Evolutionary conservation across 2,329 filamentous ascomycete genomes (phyloP).

Genomic region (Pestalotiopsis sp.): DNA sequence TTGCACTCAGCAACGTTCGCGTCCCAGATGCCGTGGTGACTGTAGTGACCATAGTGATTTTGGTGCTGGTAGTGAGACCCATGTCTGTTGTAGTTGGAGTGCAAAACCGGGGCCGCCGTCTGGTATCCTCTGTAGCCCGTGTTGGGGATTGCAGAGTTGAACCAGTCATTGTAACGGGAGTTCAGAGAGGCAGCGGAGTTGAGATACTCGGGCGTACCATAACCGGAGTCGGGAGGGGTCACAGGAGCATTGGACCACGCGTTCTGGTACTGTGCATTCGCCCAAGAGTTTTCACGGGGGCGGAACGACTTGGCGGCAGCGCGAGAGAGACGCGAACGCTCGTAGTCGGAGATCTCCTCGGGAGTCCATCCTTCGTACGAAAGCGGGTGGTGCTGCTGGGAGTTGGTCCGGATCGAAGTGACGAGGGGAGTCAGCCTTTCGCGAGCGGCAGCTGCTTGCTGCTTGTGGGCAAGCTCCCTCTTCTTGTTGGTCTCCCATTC

Average conservation of each 20-base stretch:
- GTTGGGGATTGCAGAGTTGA: conserved; percentile 39
- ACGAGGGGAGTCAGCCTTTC: conserved; percentile 53
- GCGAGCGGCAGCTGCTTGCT: conserved; percentile 44
- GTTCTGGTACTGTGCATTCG: conserved; percentile 38
- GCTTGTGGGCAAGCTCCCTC: conserved; percentile 28
- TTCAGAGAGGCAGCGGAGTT: conserved; percentile 58
- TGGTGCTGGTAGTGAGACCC: conserved; percentile 41
- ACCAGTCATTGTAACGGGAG: conserved; percentile 61
- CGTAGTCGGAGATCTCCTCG: conserved; percentile 59
- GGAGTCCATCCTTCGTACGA: conserved; percentile 50
- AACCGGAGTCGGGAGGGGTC: conserved; percentile 64
- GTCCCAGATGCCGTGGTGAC: conserved; percentile 52
- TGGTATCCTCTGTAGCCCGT: conserved; percentile 44
- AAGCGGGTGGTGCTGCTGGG: conserved; percentile 38
- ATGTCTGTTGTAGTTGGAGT: conserved; percentile 37
- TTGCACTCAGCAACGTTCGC: conserved; percentile 51
- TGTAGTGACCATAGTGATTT: conserved; percentile 48
- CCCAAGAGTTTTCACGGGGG: conserved; percentile 47
- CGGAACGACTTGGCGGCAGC: conserved; percentile 38
- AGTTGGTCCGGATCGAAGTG: conserved; percentile 34
- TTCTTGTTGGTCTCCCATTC: conserved; percentile 61
- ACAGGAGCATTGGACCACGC: conserved; percentile 48
- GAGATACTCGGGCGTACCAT: conserved; percentile 61
- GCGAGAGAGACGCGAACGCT: conserved; percentile 40
- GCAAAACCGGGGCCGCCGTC: conserved; percentile 36